phyloP scores from a whole-genome alignment of 176 grass and related monocot genomes.

The Oryza brachyantha region DNA sequence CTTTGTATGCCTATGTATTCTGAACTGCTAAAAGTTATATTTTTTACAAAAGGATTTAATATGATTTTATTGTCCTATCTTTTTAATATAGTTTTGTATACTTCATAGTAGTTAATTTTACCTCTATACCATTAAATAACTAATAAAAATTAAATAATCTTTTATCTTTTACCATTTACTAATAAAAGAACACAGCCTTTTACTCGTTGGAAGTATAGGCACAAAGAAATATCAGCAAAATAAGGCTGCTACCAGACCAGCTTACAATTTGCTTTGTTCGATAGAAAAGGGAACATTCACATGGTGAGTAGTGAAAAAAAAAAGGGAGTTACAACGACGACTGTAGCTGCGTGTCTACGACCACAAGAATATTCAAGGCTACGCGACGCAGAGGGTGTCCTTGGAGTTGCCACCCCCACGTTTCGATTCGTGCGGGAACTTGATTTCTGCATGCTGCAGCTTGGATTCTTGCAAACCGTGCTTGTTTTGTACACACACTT shows the following conservation, averaged over 20 bases:
- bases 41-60: too few relatives aligned
- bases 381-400: neutral
- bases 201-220: neutral
- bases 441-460: neutral
- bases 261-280: neutral
- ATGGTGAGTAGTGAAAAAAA: neutral
- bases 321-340: neutral
- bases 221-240: conserved; percentile 2
- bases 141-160: too few relatives aligned
- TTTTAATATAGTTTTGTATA: too few relatives aligned
- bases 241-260: neutral
- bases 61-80: too few relatives aligned
- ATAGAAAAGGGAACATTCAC: neutral
- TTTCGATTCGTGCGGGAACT: neutral
- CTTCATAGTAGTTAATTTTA: too few relatives aligned
- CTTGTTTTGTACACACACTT: neutral
- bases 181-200: too few relatives aligned
- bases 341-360: neutral
- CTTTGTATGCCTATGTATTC: too few relatives aligned
- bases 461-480: neutral
- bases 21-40: too few relatives aligned
- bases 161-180: too few relatives aligned
- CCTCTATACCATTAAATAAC: too few relatives aligned
- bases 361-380: conserved; percentile 22
- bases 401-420: conserved; percentile 2